phyloP scores from a whole-genome alignment of 1,284 basidiomycete genomes.

The Ceratobasidium sp. region DNA sequence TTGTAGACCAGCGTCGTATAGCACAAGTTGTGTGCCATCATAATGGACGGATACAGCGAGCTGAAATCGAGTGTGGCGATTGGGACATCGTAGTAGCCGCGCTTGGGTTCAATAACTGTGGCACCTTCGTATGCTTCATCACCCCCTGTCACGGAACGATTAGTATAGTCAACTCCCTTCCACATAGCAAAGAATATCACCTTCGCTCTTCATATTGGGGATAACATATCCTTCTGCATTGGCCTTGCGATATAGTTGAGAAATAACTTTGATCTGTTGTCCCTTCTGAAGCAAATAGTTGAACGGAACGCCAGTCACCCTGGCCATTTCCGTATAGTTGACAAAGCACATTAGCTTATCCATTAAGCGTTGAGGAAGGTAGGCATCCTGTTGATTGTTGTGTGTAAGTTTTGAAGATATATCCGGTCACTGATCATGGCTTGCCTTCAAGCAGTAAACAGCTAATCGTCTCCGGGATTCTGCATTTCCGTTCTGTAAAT shows the following conservation, averaged over 20 bases:
- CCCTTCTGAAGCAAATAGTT: constrained; percentile 90
- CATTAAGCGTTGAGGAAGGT: constrained; percentile 90
- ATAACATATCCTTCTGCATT: constrained; percentile 88
- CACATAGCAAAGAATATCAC: constrained; percentile 50
- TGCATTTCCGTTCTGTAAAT: constrained; percentile 91
- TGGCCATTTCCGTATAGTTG: constrained; percentile 95
- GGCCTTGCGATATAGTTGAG: constrained; percentile 89
- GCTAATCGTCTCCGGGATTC: constrained; percentile 89
- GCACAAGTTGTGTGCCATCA: constrained; percentile 99
- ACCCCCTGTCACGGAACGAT: constrained; percentile 58
- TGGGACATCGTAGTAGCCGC: constrained; percentile 92
- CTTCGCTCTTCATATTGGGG: constrained; percentile 83
- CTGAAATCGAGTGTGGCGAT: constrained; percentile 98
- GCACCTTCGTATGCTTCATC: constrained; percentile 98
- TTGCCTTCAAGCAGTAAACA: constrained; percentile 93
- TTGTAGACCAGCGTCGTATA: constrained; percentile 92
- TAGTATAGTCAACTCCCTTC: background rate
- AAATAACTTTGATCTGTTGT: constrained; percentile 95
- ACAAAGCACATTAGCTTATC: constrained; percentile 98
- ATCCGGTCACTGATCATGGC: constrained; percentile 22
- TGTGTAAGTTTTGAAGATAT: constrained; percentile 17
- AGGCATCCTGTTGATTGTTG: constrained; percentile 75
- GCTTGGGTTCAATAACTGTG: constrained; percentile 93
- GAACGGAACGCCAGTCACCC: constrained; percentile 97
- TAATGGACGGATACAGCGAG: constrained; percentile 96